A percentile compares a stretch with the other conserved stretches of the same genome.
Evolutionary conservation across 768 basidiomycete species (phyloP).

Genomic region (Trametopsis cervina): DNA sequence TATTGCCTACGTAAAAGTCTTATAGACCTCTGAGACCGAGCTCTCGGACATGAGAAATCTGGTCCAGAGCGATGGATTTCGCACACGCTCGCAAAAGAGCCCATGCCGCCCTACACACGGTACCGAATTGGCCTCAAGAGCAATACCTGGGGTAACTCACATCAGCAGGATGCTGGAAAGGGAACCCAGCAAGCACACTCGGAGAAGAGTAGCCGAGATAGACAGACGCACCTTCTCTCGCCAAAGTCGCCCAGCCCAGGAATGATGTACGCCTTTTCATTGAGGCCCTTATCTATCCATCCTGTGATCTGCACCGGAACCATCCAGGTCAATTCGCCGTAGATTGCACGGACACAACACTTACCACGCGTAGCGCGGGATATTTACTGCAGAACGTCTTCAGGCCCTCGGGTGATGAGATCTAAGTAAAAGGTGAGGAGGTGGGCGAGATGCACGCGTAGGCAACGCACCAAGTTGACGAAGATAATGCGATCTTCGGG

Average conservation of each 20-base stretch:
- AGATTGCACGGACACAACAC: constrained; percentile 22
- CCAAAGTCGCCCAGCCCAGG: constrained; percentile 98
- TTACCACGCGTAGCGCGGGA: constrained; percentile 70
- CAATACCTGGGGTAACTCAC: constrained; percentile 13
- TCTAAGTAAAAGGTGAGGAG: constrained; percentile 35
- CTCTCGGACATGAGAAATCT: too few relatives aligned
- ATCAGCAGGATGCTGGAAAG: too few relatives aligned
- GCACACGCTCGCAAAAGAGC: too few relatives aligned
- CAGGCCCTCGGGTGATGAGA: constrained; percentile 88
- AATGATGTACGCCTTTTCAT: constrained; percentile 86
- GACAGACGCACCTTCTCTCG: constrained; percentile 72
- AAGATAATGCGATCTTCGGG: constrained; percentile 94
- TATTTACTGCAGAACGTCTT: constrained; percentile 70
- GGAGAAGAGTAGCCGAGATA: neutral
- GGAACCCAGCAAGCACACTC: neutral
- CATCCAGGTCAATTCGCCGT: constrained; percentile 4
- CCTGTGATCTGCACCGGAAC: constrained; percentile 65
- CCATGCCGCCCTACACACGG: too few relatives aligned
- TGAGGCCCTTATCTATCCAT: constrained; percentile 91
- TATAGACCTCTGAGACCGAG: too few relatives aligned
- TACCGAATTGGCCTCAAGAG: too few relatives aligned
- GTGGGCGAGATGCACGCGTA: neutral
- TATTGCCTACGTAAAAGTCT: too few relatives aligned
- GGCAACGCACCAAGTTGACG: constrained; percentile 68
- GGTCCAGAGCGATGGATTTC: too few relatives aligned